Percentiles rank a stretch among this genome's conserved stretches.
These are phyloP conservation scores for Phragmites australis DNA, from an alignment of 176 grass and related monocot genomes.

Conservation along the genomic window DNA sequence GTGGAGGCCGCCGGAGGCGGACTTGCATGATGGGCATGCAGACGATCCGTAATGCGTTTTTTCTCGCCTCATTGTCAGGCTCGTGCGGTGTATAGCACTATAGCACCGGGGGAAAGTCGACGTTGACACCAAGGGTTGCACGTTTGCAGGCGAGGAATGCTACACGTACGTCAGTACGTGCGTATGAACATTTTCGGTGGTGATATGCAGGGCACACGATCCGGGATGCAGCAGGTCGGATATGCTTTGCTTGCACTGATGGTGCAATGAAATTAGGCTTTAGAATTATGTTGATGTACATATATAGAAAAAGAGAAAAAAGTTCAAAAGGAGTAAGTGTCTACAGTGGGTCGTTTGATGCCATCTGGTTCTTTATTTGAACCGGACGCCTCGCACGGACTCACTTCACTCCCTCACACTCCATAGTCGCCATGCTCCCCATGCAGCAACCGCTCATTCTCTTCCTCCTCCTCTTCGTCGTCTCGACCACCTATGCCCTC, in stretches of 20 bases:
- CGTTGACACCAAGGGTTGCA: constrained; percentile 29
- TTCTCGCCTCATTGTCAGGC: constrained; percentile 11
- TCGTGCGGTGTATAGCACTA: constrained; percentile 8
- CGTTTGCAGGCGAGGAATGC: background rate
- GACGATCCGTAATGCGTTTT: constrained; percentile 20
- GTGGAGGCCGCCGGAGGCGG: background rate
- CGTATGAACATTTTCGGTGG: background rate
- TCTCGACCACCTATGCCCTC: background rate
- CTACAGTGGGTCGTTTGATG: background rate
- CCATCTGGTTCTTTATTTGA: constrained; percentile 47
- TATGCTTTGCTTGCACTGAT: constrained; percentile 28
- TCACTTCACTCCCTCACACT: constrained; percentile 30
- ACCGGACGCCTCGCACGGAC: constrained; percentile 11
- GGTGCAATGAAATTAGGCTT: background rate
- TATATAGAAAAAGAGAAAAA: too few relatives aligned
- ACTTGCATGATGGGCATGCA: constrained; percentile 30
- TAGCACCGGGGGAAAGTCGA: constrained; percentile 31
- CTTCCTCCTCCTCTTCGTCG: background rate
- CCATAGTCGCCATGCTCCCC: constrained; percentile 23
- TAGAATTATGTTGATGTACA: background rate
- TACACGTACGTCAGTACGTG: constrained; percentile 38
- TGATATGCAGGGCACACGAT: background rate
- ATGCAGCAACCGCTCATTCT: constrained; percentile 34
- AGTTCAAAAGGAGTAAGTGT: background rate
- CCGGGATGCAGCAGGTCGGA: too few relatives aligned